Conservation (phyloP, 2,329 filamentous ascomycete genomes). For the Pseudogymnoascus sp. region DNA sequence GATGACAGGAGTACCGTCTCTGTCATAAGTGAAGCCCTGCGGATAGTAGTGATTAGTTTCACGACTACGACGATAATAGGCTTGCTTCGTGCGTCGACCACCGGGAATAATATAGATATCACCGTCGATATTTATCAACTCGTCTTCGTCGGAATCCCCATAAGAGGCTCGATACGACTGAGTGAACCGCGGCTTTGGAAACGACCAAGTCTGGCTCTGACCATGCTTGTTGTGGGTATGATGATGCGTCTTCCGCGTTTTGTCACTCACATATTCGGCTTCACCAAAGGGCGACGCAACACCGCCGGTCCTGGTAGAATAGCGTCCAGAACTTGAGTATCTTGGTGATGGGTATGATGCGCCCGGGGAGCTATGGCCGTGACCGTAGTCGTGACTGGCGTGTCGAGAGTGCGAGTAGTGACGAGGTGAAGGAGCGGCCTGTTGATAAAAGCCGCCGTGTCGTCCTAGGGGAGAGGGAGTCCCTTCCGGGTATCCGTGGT, state of each 20-base stretch:
- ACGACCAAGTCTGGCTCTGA: slow-evolving; percentile 9
- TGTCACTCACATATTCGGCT: slow-evolving; percentile 31
- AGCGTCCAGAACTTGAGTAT: slow-evolving; percentile 29
- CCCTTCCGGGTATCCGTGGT: slow-evolving; percentile 25
- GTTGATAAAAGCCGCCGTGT: slow-evolving; percentile 24
- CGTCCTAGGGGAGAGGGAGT: slow-evolving; percentile 25
- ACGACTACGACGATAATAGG: slow-evolving; percentile 28
- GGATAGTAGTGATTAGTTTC: slow-evolving; percentile 29
- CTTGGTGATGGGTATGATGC: slow-evolving; percentile 26
- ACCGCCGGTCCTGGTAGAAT: slow-evolving; percentile 23
- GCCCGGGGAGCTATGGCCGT: slow-evolving; percentile 19
- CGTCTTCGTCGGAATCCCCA: slow-evolving; percentile 31
- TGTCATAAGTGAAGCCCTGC: slow-evolving; percentile 24
- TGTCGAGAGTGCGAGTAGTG: slow-evolving; percentile 24
- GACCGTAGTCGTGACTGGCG: slow-evolving; percentile 25
- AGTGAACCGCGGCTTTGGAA: slow-evolving; percentile 22
- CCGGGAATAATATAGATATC: slow-evolving; percentile 24
- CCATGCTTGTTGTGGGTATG: slow-evolving; percentile 24
- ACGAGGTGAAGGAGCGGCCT: slow-evolving; percentile 22
- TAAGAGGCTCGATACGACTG: slow-evolving; percentile 29
- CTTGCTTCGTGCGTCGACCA: slow-evolving; percentile 22
- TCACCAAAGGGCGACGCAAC: slow-evolving; percentile 13
- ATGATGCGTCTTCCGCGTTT: slow-evolving; percentile 16
- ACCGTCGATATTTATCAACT: slow-evolving; percentile 18
- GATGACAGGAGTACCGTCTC: slow-evolving; percentile 21